Percentiles rank a stretch among this genome's conserved stretches.
Conservation (phyloP, 495 filamentous ascomycete species). For the Pyrenula aspistea region DNA sequence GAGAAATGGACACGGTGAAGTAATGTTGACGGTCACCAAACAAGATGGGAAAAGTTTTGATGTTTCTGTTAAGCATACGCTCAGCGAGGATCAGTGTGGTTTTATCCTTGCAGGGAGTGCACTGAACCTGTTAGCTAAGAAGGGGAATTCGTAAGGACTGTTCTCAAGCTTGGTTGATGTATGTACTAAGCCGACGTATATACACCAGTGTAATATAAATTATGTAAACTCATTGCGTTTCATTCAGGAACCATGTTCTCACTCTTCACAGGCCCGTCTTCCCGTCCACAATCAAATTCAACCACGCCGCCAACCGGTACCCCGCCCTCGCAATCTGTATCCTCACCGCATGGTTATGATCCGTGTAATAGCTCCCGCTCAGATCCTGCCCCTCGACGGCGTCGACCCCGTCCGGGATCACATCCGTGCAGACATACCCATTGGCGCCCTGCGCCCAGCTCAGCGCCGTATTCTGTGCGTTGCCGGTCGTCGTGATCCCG, state of each 20-base stretch:
- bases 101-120: constrained; percentile 93
- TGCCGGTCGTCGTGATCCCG: constrained; percentile 26
- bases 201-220: too few species aligned
- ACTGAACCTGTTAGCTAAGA: constrained; percentile 70
- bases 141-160: constrained; percentile 12
- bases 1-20: constrained; percentile 67
- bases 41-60: constrained; percentile 46
- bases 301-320: constrained; percentile 51
- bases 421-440: constrained; percentile 39
- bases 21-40: constrained; percentile 53
- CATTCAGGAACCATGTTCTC: neutral
- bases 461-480: constrained; percentile 23
- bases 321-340: constrained; percentile 64
- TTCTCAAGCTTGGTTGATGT: too few species aligned
- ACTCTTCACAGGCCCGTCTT: neutral
- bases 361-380: constrained; percentile 48
- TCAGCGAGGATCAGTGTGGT: constrained; percentile 75
- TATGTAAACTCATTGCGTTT: neutral
- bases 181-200: too few species aligned
- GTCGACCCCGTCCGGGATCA: constrained; percentile 33
- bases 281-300: constrained; percentile 35
- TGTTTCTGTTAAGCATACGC: constrained; percentile 60
- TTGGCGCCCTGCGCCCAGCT: constrained; percentile 48
- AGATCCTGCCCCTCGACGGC: constrained; percentile 36
- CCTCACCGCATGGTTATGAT: constrained; percentile 51